Evolutionary conservation across 805 yeast species (phyloP), one percentile per base, ranked within the genome.

Genomic region (Yarrowia keelungensis): DNA sequence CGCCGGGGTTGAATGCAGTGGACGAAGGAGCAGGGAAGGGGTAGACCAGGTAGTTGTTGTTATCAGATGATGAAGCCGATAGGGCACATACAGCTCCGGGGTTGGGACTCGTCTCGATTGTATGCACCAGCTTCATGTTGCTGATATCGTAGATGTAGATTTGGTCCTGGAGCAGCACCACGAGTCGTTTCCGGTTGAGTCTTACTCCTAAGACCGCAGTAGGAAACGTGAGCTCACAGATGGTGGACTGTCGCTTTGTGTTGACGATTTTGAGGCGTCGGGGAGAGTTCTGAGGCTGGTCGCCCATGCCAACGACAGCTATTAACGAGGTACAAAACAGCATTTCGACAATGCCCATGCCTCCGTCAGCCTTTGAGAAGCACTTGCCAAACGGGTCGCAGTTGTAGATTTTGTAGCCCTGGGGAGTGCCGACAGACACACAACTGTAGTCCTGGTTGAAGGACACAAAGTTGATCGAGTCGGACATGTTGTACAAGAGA

Each of bases 361-460:
- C 82, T 15, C 80, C 81, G 59, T 78, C 80, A 36, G 75, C 78
- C 69, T 77, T 80, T 26, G 79, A 82, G 75, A 86, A 89, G 74
- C 91, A 89, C 72, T 84, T 85, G 11, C 93, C 93, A 77, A 91
- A 89, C 15, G 97, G 97, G 71, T 90, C 92, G 78, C 97, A 92
- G 75, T 91, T 91, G 82, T 85, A 94, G 58, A 94, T 90, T 73
- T 85, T 85, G 76, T 90, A 88, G 12, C 89, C 86, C 51, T 81
- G 80, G 51, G 83, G 83, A 7, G 89, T 83, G 1, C 96, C 95
- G 1, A 89, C 86, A 0, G 95, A 89, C 16, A 92, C 83, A 78
- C 97, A 91, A 75, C 83, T 83, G 70, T 88, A 88, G 79, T 94
- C 97, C 82, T 94, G 99, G 79, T 95, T 94, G 84, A 93, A 92